These are phyloP conservation scores for Gomphus bonarii DNA, from an alignment of 1,284 basidiomycete genomes.

Conservation along the genomic window DNA sequence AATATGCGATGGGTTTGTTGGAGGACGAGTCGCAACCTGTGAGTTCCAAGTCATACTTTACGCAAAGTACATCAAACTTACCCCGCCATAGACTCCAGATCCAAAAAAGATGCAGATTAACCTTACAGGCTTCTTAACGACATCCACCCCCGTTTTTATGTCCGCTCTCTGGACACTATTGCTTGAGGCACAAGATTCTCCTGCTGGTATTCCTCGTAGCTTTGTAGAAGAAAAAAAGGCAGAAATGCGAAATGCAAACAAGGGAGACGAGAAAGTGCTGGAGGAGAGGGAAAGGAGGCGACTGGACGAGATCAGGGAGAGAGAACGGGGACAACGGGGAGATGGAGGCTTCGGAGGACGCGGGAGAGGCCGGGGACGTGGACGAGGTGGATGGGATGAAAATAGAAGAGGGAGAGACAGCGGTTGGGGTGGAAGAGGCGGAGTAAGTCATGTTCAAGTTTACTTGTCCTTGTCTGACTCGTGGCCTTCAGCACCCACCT, in stretches of 20 bases:
- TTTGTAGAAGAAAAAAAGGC: conserved; percentile 96
- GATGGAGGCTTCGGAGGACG: conserved; percentile 35
- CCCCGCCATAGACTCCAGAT: conserved; percentile 60
- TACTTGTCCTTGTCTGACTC: not conserved
- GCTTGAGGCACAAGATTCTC: conserved; percentile 81
- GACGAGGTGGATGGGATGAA: conserved; percentile 32
- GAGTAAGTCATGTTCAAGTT: conserved; percentile 30
- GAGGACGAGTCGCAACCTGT: conserved; percentile 83
- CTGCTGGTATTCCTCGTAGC: conserved; percentile 84
- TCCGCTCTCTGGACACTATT: conserved; percentile 80
- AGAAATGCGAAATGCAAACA: conserved; percentile 74
- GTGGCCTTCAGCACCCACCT: conserved; percentile 27
- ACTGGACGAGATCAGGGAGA: conserved; percentile 56
- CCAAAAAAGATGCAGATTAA: conserved; percentile 94
- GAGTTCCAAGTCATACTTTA: conserved; percentile 19
- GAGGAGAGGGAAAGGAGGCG: conserved; percentile 64
- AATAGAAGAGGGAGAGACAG: conserved; percentile 30
- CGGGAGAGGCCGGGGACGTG: conserved; percentile 33
- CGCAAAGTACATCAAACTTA: not conserved
- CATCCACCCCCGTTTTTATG: conserved; percentile 81
- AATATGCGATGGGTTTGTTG: conserved; percentile 88
- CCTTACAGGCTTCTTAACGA: conserved; percentile 83
- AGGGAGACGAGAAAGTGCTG: conserved; percentile 53
- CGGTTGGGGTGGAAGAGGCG: conserved; percentile 31
- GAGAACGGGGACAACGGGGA: conserved; percentile 30